Evolutionary conservation across 148 eudicot genomes (phyloP).

Genomic region (Tetragonia tetragonoides): DNA sequence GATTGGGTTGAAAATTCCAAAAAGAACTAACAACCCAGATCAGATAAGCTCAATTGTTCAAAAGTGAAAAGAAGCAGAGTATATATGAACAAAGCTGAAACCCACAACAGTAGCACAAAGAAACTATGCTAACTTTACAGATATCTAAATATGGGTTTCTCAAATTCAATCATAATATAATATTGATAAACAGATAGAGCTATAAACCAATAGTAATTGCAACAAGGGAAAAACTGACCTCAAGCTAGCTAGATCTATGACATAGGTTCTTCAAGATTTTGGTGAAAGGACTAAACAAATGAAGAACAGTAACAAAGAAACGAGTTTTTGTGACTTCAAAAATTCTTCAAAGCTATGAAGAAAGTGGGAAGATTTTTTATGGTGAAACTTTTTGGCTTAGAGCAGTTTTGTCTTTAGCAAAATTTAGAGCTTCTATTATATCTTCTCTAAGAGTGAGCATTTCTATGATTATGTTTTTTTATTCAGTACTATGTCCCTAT

Average conservation of each 20-base stretch:
- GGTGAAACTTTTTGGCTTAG: background rate
- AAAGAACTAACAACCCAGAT: background rate
- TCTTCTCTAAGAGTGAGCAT: too few relatives aligned
- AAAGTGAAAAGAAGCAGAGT: conserved; percentile 7
- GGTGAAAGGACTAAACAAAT: background rate
- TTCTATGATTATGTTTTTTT: too few relatives aligned
- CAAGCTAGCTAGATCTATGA: conserved; percentile 24
- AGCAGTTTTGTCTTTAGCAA: background rate
- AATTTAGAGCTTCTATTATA: background rate
- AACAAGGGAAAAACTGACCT: conserved; percentile 20
- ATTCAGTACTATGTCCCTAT: background rate
- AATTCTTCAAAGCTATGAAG: background rate
- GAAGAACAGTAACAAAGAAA: background rate
- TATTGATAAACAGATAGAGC: background rate
- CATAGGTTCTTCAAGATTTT: background rate
- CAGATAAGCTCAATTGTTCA: background rate
- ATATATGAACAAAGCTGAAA: conserved; percentile 13
- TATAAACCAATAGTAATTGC: background rate
- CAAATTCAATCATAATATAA: background rate
- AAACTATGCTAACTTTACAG: background rate
- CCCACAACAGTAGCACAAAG: background rate
- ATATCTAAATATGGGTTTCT: conserved; percentile 6
- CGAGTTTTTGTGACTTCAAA: background rate
- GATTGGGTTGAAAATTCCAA: background rate
- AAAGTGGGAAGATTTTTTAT: background rate